phyloP scores from a whole-genome alignment of 2,329 filamentous ascomycete species.

The Talaromyces amestolkiae region DNA sequence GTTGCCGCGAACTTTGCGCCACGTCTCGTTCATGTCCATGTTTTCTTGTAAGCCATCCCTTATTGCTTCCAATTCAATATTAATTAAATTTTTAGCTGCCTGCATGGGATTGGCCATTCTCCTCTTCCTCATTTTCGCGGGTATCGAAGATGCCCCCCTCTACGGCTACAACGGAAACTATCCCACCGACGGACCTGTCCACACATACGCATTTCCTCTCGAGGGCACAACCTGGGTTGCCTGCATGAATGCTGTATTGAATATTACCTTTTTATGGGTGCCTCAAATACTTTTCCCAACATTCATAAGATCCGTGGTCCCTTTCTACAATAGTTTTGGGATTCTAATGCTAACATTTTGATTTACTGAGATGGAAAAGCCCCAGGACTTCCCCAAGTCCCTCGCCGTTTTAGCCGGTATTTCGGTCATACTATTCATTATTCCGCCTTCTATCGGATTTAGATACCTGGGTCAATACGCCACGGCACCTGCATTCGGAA shows the following conservation, averaged over 20 bases:
- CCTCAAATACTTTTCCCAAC: conserved; percentile 53
- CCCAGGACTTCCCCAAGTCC: conserved; percentile 52
- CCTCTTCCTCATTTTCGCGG: conserved; percentile 51
- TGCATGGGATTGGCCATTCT: conserved; percentile 52
- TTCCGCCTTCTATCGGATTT: conserved; percentile 51
- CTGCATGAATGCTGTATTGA: conserved; percentile 52
- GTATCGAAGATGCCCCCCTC: conserved; percentile 46
- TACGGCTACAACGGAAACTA: conserved; percentile 50
- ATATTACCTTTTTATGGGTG: conserved; percentile 52
- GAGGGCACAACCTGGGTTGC: conserved; percentile 48
- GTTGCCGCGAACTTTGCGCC: conserved; percentile 45
- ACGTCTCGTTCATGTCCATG: conserved; percentile 54
- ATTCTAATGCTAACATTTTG: neutral
- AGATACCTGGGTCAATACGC: conserved; percentile 50
- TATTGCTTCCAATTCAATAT: neutral
- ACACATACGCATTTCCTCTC: conserved; percentile 49
- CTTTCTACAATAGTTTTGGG: neutral
- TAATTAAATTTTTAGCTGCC: conserved; percentile 29
- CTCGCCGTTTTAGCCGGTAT: conserved; percentile 48
- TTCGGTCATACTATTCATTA: conserved; percentile 50
- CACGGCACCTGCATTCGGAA: conserved; percentile 52
- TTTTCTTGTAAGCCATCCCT: conserved; percentile 35
- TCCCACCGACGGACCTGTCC: conserved; percentile 44
- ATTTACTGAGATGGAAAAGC: conserved; percentile 23
- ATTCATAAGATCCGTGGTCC: conserved; percentile 50